Base-by-base conservation (phyloP, 2,329 filamentous ascomycete genomes). In the Verticillium albo-atrum region DNA sequence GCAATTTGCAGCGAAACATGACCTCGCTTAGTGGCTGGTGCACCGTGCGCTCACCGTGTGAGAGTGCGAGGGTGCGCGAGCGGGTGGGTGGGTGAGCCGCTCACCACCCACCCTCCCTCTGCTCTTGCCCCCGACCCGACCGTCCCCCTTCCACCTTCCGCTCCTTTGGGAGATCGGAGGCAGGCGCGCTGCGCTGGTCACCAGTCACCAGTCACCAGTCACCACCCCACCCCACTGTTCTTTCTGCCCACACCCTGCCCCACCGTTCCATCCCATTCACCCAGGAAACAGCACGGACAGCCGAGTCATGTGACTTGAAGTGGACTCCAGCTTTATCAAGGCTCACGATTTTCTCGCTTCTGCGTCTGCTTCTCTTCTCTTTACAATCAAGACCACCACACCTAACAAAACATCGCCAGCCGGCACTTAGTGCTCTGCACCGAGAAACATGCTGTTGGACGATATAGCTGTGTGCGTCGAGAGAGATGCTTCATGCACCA, bases 391-490 rank as follows among this genome's bases (percentile, higher is more conserved):
- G 77, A 80, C 79, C 78, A 77, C 75, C 71, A 57, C 35, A 30
- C 27, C 47, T 71, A 71, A 72, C 74, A 73, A 32, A 74, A 72
- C 68, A 75, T 74, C 70, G 74, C 70, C 71, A 72, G 74, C 71
- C 59, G 65, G 65, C 67, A 65, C 64, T 32, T 50, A 26, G 12
- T 51, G 56, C 58, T 62, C 58, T n/a, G 55, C 67, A 66, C 69
- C 66, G 68, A 12, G 42, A 47, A 47, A 47, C 20, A 23, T 47
- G 42, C 42, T 69, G 71, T 70, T 72, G 69, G 82, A 73, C 77
- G 77, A 79, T 73, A 75, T 74, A 76, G 79, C 79, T 79, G 73
- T 64, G 74, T 79, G 80, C 77, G 83, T 84, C 83, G 71, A 86
- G 83, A 87, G 70, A 65, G 77, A 82, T 73, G 73, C 73, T 71